Percentiles rank a stretch among this genome's conserved stretches.
phyloP scores from a whole-genome alignment of 495 filamentous ascomycete species.

The Lindgomyces ingoldianus region DNA sequence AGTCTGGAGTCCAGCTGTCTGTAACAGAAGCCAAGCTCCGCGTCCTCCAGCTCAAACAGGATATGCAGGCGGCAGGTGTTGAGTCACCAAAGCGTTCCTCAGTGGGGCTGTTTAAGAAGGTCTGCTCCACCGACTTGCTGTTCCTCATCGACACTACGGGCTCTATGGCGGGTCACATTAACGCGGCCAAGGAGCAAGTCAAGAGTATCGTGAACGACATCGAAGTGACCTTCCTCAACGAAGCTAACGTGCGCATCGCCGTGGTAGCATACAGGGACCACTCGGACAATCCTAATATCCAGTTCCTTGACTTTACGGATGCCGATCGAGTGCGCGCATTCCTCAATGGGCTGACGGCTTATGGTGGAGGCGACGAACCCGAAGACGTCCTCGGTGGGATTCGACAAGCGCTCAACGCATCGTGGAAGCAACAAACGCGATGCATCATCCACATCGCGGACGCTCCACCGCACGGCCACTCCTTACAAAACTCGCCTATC shows the following conservation, averaged over 20 bases:
- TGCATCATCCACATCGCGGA: slow-evolving; percentile 48
- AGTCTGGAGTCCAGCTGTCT: no score
- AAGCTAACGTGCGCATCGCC: slow-evolving; percentile 42
- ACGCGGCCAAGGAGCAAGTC: slow-evolving; percentile 45
- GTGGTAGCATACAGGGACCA: slow-evolving; percentile 49
- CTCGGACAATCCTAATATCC: slow-evolving; percentile 36
- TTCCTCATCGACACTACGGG: slow-evolving; percentile 48
- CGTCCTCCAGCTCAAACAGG: slow-evolving; percentile 35
- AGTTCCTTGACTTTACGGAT: slow-evolving; percentile 47
- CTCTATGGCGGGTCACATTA: slow-evolving; percentile 44
- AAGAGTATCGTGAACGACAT: slow-evolving; percentile 45
- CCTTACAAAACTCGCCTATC: slow-evolving; percentile 24
- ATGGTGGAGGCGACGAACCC: slow-evolving; percentile 40
- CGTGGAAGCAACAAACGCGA: slow-evolving; percentile 45
- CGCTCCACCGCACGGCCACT: slow-evolving; percentile 43
- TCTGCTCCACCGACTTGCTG: slow-evolving; percentile 46
- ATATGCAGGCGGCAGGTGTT: slow-evolving; percentile 27
- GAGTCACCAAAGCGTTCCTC: slow-evolving; percentile 21
- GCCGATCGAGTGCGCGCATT: slow-evolving; percentile 31
- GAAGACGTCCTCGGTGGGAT: slow-evolving; percentile 47
- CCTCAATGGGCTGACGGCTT: slow-evolving; percentile 30
- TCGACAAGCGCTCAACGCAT: slow-evolving; percentile 35
- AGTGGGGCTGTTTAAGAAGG: slow-evolving; percentile 40
- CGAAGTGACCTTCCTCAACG: slow-evolving; percentile 39
- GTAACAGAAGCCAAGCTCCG: slow-evolving; percentile 35